These are phyloP conservation scores for Colletotrichum trifolii DNA, from an alignment of 2,329 filamentous ascomycete genomes.

Conservation along the genomic window DNA sequence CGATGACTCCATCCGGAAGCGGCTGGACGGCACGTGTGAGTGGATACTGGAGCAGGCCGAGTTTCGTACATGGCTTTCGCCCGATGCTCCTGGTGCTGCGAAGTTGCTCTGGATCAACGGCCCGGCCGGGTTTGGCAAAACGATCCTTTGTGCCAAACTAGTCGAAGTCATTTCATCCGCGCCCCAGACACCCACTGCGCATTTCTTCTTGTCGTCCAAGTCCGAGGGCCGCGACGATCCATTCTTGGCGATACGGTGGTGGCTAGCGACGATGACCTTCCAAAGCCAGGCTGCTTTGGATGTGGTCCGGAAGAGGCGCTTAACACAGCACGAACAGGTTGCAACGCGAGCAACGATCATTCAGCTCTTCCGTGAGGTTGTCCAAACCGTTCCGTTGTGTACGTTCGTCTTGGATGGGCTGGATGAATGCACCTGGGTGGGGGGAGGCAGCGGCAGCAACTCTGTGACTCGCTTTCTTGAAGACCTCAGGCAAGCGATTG, in stretches of 20 bases:
- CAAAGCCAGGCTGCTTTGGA: conserved; percentile 35
- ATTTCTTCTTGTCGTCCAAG: conserved; percentile 49
- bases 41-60: conserved; percentile 40
- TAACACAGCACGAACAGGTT: neutral
- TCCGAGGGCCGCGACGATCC: conserved; percentile 40
- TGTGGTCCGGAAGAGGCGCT: conserved; percentile 6
- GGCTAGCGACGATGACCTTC: conserved; percentile 42
- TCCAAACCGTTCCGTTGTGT: too few species aligned
- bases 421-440: too few species aligned
- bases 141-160: conserved; percentile 44
- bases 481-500: too few species aligned
- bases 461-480: too few species aligned
- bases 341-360: neutral
- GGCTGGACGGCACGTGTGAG: conserved; percentile 41
- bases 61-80: conserved; percentile 39
- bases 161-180: conserved; percentile 38
- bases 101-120: conserved; percentile 47
- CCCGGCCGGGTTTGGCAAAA: conserved; percentile 48
- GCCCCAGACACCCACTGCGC: conserved; percentile 19
- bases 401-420: too few species aligned
- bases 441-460: too few species aligned
- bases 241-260: conserved; percentile 43
- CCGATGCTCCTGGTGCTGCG: neutral
- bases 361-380: too few species aligned
- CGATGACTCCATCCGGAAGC: conserved; percentile 37